These are phyloP conservation scores for Sporothrix phasma DNA, from an alignment of 2,329 filamentous ascomycete species.

Conservation along the genomic window DNA sequence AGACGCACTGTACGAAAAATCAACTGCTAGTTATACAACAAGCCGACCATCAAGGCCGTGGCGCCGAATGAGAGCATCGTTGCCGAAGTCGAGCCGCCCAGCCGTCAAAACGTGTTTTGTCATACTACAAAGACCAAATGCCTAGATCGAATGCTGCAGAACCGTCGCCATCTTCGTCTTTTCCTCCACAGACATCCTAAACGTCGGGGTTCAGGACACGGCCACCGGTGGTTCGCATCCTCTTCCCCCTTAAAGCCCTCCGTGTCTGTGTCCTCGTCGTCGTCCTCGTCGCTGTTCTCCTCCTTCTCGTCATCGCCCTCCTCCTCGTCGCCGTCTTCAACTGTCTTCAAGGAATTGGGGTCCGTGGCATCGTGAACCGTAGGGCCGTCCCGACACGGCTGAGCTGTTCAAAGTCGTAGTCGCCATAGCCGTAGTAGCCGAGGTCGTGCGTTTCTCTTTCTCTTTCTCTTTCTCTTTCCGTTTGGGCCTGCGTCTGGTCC, in stretches of 20 bases:
- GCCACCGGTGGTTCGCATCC: background rate
- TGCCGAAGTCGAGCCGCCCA: too few relatives aligned
- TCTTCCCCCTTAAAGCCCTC: too few relatives aligned
- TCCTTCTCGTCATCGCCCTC: background rate
- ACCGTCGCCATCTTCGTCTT: background rate
- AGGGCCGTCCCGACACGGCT: background rate
- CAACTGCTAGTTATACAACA: background rate
- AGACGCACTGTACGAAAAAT: background rate
- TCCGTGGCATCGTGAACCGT: background rate
- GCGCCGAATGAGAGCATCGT: background rate
- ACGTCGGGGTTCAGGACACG: background rate
- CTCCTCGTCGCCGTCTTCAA: background rate
- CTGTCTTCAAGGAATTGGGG: background rate
- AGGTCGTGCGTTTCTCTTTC: too few relatives aligned
- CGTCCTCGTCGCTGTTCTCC: background rate
- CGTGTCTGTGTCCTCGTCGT: background rate
- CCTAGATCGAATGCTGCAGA: background rate
- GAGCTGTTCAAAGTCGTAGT: conserved; percentile 1
- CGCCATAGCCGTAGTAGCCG: conserved; percentile 10
- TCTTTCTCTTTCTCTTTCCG: too few relatives aligned
- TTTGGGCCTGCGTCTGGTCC: background rate
- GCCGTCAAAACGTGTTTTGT: too few relatives aligned
- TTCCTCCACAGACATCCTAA: too few relatives aligned
- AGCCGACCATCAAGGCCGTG: background rate
- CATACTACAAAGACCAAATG: too few relatives aligned